phyloP scores from a whole-genome alignment of 2,329 filamentous ascomycete genomes.

The Alternaria tenuissima region DNA sequence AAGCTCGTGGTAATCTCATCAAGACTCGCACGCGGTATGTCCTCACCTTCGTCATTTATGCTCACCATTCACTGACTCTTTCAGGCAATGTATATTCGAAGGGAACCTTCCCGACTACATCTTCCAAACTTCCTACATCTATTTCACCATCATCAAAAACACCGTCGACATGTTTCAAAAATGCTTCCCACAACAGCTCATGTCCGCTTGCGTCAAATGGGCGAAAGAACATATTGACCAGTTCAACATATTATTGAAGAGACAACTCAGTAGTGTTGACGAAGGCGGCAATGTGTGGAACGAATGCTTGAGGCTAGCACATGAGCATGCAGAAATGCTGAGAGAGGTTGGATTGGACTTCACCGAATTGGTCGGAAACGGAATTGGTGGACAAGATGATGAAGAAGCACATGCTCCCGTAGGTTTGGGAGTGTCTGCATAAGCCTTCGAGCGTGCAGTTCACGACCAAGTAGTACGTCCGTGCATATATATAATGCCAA shows the following conservation, averaged over 20 bases:
- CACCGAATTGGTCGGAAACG: conserved; percentile 73
- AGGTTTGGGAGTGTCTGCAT: conserved; percentile 38
- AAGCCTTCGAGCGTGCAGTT: neutral
- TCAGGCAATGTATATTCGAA: conserved; percentile 91
- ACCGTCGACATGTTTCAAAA: conserved; percentile 87
- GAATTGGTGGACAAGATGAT: conserved; percentile 21
- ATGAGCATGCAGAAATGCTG: conserved; percentile 80
- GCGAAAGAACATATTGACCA: conserved; percentile 93
- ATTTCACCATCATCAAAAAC: conserved; percentile 93
- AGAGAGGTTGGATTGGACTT: conserved; percentile 91
- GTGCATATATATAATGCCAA: neutral
- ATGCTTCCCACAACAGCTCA: conserved; percentile 80
- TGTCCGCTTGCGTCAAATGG: conserved; percentile 97
- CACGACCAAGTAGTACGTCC: neutral
- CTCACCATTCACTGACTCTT: neutral
- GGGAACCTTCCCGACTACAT: conserved; percentile 93
- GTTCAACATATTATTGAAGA: conserved; percentile 82
- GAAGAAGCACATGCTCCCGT: conserved; percentile 17
- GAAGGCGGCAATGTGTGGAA: conserved; percentile 78
- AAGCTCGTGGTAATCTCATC: conserved; percentile 78
- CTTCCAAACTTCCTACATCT: conserved; percentile 93
- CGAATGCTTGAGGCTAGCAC: conserved; percentile 82
- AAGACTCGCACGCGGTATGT: conserved; percentile 79
- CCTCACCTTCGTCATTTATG: conserved; percentile 3
- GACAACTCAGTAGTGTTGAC: conserved; percentile 88